Conservation (phyloP, 2,329 filamentous ascomycete species). For the Didymella pomorum region DNA sequence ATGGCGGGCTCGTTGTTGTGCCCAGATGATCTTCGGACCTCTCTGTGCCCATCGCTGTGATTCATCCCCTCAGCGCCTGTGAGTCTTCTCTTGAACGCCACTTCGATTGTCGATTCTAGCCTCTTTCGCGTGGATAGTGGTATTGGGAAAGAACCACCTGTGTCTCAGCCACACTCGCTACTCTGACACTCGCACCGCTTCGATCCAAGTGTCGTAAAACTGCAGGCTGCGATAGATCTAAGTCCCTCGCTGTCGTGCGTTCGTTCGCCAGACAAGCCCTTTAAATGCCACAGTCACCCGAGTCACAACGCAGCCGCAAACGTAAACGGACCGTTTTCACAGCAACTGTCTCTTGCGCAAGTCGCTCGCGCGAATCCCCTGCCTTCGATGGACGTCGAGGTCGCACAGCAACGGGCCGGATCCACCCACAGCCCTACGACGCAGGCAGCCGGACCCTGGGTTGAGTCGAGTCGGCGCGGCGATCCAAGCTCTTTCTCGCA, state of each 20-base stretch:
- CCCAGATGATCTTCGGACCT: constrained; percentile 48
- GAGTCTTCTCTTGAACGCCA: background rate
- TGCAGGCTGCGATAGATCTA: background rate
- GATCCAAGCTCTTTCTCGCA: constrained; percentile 14
- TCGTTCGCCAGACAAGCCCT: background rate
- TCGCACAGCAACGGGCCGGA: constrained; percentile 12
- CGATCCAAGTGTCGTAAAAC: background rate
- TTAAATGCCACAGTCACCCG: background rate
- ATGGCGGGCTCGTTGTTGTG: constrained; percentile 51
- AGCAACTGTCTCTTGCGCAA: background rate
- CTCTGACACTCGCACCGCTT: background rate
- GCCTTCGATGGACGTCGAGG: constrained; percentile 6
- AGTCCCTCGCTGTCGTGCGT: background rate
- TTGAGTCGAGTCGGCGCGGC: constrained; percentile 7
- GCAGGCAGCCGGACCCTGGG: constrained; percentile 12
- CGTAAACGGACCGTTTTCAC: constrained; percentile 5
- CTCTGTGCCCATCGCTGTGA: constrained; percentile 48
- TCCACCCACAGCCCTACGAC: constrained; percentile 7
- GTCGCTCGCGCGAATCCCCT: background rate
- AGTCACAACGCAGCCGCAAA: background rate
- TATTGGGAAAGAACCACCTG: background rate
- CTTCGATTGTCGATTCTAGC: background rate
- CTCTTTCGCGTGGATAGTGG: background rate
- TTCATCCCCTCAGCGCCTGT: constrained; percentile 49
- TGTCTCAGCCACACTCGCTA: constrained; percentile 1